A percentile compares a stretch with the other conserved stretches of the same genome.
Evolutionary conservation across 2,329 filamentous ascomycete genomes (phyloP).

Genomic region (Aspergillus piperis): DNA sequence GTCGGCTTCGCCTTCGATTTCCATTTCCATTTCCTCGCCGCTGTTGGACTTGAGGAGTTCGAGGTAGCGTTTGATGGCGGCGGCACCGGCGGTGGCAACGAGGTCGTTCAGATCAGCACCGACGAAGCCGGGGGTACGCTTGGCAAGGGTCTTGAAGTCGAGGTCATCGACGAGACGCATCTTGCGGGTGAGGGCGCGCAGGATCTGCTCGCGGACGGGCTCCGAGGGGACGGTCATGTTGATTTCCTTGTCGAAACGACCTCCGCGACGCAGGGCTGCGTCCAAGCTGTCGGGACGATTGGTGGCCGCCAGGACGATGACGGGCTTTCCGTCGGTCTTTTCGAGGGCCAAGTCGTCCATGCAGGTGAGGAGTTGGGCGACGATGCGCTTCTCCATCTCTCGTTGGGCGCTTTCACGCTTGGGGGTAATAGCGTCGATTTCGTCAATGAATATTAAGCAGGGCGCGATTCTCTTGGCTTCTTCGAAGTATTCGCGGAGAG

Average conservation of each 20-base stretch:
- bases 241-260: conserved; percentile 79
- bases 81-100: conserved; percentile 64
- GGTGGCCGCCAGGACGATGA: conserved; percentile 88
- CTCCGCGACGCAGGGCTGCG: conserved; percentile 70
- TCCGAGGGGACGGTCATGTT: conserved; percentile 87
- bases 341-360: conserved; percentile 80
- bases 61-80: conserved; percentile 64
- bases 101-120: conserved; percentile 81
- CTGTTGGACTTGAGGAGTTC: conserved; percentile 52
- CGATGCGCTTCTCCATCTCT: conserved; percentile 87
- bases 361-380: conserved; percentile 78
- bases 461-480: conserved; percentile 84
- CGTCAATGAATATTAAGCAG: conserved; percentile 87
- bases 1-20: conserved; percentile 34
- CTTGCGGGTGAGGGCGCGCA: conserved; percentile 70
- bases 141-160: conserved; percentile 73
- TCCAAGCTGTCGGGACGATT: conserved; percentile 86
- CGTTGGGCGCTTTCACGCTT: conserved; percentile 80
- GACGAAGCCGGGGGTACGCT: conserved; percentile 87
- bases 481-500: conserved; percentile 81
- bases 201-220: conserved; percentile 72
- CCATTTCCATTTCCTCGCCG: conserved; percentile 56
- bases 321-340: conserved; percentile 71
- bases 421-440: conserved; percentile 87
- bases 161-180: conserved; percentile 68